Conservation (phyloP, 2,329 filamentous ascomycete species). For the Nemania sp. region DNA sequence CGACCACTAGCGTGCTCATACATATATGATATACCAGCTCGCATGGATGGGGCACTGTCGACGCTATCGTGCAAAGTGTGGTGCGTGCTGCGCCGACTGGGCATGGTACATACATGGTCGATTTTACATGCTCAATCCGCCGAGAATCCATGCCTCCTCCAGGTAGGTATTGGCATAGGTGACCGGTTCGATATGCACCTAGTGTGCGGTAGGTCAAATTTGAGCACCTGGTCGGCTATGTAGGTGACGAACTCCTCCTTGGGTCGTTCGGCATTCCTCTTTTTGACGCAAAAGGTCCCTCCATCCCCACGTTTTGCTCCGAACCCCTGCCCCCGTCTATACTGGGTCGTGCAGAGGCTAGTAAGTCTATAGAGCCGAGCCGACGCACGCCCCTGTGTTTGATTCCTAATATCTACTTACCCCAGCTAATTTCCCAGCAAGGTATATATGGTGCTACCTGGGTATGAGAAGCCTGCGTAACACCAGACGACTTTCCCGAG, state of each 20-base stretch:
- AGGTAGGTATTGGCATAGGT: too few relatives aligned
- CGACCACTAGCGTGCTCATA: slow-evolving; percentile 4
- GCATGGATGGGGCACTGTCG: slow-evolving; percentile 17
- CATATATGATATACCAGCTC: slow-evolving; percentile 2
- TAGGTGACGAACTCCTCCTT: not conserved
- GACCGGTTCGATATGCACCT: not conserved
- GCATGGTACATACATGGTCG: too few relatives aligned
- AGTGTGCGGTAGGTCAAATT: slow-evolving; percentile 1
- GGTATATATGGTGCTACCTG: not conserved
- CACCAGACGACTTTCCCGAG: slow-evolving; percentile 10
- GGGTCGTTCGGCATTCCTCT: slow-evolving; percentile 23
- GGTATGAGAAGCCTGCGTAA: slow-evolving; percentile 6
- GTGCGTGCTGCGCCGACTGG: not conserved
- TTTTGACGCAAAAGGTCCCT: slow-evolving; percentile 17
- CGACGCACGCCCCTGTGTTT: slow-evolving; percentile 9
- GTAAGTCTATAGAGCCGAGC: slow-evolving; percentile 2
- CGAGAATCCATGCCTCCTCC: slow-evolving; percentile 10
- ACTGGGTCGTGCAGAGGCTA: not conserved
- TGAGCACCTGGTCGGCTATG: not conserved
- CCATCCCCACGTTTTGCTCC: slow-evolving; percentile 18
- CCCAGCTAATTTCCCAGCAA: not conserved
- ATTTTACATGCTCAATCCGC: slow-evolving; percentile 8
- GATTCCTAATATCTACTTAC: not conserved
- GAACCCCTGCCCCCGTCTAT: slow-evolving; percentile 13
- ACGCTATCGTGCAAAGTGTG: slow-evolving; percentile 12